These are phyloP conservation scores for Fusarium hostae DNA, from an alignment of 2,329 filamentous ascomycete genomes.

Conservation along the genomic window DNA sequence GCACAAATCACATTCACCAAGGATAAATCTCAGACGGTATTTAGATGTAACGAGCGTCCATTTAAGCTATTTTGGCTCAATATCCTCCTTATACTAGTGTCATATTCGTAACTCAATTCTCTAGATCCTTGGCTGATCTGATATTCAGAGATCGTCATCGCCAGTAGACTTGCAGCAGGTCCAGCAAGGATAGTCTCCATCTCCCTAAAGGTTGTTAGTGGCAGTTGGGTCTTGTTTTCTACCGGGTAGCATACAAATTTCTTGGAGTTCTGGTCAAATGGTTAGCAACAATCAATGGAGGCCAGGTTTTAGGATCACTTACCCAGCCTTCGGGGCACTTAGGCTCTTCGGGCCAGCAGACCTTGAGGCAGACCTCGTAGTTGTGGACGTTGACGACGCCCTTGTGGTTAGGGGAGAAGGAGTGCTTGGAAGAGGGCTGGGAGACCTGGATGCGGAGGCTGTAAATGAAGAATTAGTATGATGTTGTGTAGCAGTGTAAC, in stretches of 20 bases:
- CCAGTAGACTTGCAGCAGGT: slow-evolving; percentile 14
- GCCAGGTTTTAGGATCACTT: not conserved
- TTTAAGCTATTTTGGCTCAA: not conserved
- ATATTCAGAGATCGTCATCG: not conserved
- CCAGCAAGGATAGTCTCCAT: not conserved
- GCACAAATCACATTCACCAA: not conserved
- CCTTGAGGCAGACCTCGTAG: not conserved
- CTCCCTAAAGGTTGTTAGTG: slow-evolving; percentile 11
- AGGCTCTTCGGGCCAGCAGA: slow-evolving; percentile 4
- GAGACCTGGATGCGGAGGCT: slow-evolving; percentile 32
- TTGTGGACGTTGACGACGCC: not conserved
- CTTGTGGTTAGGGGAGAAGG: not conserved
- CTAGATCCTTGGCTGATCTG: rapidly evolving
- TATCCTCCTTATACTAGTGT: rapidly evolving
- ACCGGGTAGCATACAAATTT: not conserved
- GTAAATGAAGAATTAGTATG: rapidly evolving
- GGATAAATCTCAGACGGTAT: rapidly evolving
- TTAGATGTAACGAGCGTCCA: not conserved
- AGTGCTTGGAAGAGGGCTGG: not conserved
- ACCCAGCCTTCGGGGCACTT: slow-evolving; percentile 23
- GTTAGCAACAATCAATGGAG: not conserved
- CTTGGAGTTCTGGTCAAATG: not conserved
- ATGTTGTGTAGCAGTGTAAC: rapidly evolving
- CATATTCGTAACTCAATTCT: rapidly evolving
- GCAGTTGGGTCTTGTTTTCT: rapidly evolving